Conservation (phyloP, 2,329 filamentous ascomycete genomes). For the Monascus ruber region DNA sequence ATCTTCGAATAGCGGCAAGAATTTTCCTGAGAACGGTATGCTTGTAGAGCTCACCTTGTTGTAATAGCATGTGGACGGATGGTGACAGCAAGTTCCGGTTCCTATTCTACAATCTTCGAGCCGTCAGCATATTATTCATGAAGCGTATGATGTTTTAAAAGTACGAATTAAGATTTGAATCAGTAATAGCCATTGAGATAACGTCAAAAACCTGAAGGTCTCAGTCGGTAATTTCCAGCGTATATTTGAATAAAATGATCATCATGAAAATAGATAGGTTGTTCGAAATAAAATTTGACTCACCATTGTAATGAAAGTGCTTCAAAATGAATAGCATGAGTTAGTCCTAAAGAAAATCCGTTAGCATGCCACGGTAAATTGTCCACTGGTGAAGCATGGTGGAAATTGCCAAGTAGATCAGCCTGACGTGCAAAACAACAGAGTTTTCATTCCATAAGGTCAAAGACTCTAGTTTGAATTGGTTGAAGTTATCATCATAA, state of each 20-base stretch:
- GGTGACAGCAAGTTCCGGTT: constrained; percentile 1
- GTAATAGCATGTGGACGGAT: background rate
- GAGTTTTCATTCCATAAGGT: constrained; percentile 73
- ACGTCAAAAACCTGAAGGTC: constrained; percentile 59
- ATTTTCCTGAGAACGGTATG: background rate
- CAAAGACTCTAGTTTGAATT: constrained; percentile 95
- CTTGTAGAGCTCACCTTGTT: background rate
- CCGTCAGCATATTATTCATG: constrained; percentile 3
- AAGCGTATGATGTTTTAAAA: constrained; percentile 12
- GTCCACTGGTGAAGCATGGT: constrained; percentile 5
- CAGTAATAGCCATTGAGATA: constrained; percentile 77
- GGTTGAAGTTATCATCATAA: constrained; percentile 75
- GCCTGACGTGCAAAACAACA: constrained; percentile 78
- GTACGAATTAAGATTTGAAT: constrained; percentile 28
- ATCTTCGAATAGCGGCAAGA: constrained; percentile 20
- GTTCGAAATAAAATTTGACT: constrained; percentile 17
- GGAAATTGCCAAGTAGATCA: constrained; percentile 42
- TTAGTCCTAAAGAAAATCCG: constrained; percentile 8
- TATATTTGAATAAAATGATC: constrained; percentile 51
- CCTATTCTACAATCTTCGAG: constrained; percentile 13
- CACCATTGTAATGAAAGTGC: constrained; percentile 10
- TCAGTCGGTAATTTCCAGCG: constrained; percentile 98
- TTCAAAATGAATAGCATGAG: background rate
- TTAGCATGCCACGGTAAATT: constrained; percentile 11
- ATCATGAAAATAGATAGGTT: constrained; percentile 41